Base-by-base conservation (phyloP, 306 rosid species). In the Casuarina equisetifolia region DNA sequence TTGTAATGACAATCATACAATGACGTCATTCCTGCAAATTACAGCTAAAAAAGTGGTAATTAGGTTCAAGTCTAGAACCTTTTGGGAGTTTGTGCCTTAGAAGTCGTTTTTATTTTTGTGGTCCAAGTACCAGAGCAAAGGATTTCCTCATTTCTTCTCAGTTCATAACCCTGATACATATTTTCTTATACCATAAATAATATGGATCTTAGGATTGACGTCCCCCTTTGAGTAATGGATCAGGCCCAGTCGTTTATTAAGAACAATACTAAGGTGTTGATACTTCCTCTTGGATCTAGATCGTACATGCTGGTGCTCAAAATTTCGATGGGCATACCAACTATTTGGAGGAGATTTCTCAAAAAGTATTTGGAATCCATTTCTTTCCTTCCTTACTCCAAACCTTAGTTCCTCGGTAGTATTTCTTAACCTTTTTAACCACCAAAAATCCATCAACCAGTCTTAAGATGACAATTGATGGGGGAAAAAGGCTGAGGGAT, bases 301-400 rank as follows among this genome's bases (percentile, higher is more conserved):
- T 38, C 46, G 70, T 72, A 71, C 44, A 70, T 51, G 62, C 39
- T 45, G 42, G 72, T 78, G 73, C 72, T 72, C 44, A 78, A 3
- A 52, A 78, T 72, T 72, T 78, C 39, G 52, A 78, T 70, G 48
- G 64, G 73, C 63, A 78, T 70, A 58, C 59, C 4, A 78, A n/a
- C 72, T 51, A 71, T 78, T 25, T 57, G 72, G 49, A 57, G 55
- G 52, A 35, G 49, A 52, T 69, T 19, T 50, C 51, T 49, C 12
- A 39, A 66, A 76, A 66, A 73, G 51, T 35, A 73, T 53, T 54
- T 73, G 36, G 36, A 39, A 19, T 16, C 49, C 48, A 72, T 72
- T 36, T 50, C 15, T 4, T 55, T 25, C 36, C 62, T 55, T 25
- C 9, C 62, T 19, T 36, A 63, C 48, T 44, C 1, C 8, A 44